Base-by-base conservation (phyloP, 2,329 filamentous ascomycete species). In the Colletotrichum musae region DNA sequence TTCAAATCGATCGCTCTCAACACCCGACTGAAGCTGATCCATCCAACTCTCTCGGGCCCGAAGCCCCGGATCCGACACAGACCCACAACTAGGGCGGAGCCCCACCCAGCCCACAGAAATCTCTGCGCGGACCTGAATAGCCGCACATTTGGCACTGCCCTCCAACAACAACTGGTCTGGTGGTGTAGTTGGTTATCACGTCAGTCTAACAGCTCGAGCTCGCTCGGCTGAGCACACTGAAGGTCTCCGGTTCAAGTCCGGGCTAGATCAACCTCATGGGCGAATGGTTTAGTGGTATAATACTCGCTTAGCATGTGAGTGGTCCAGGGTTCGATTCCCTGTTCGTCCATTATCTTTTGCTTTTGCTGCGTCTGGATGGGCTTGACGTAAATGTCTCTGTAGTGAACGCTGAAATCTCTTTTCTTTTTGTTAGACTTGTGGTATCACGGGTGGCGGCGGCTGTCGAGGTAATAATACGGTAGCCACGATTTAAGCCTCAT, bases 111-210 rank as follows among this genome's bases (percentile, higher is more conserved):
- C n/a, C 47, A 21, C 47, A 12, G 9, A 12, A 54, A 54, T 41
- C 4, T 66, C 53, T 45, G 16, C 56, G 12, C 50, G 15, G 7
- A 16, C 47, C 18, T 13, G 1, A 3, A 48, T 60, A 26, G 6
- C 1, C 5, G 5, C 16, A 32, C 4, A 47, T 6, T 18, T 4
- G 1, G 43, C 1, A 10, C 1, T 1, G 0, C 0, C 0, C 0
- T 1, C 5, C 56, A 66, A 66, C 56, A 69, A 60, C 24, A 18
- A 41, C 5, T 60, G 66, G 62, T 69, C 64, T 69, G 83, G 86
- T 65, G 80, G 78, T 77, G 76, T 77, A 78, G 81, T 83, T 83
- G 81, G 81, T 83, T 82, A 83, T 83, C 81, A 83, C 82, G 78
- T 83, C 80, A 82, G 81, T 83, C 80, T 83, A 83, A 83, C 81